Percentiles rank a stretch among this genome's conserved stretches.
phyloP scores from a whole-genome alignment of 441 rosid species.

The Iberis amara region DNA sequence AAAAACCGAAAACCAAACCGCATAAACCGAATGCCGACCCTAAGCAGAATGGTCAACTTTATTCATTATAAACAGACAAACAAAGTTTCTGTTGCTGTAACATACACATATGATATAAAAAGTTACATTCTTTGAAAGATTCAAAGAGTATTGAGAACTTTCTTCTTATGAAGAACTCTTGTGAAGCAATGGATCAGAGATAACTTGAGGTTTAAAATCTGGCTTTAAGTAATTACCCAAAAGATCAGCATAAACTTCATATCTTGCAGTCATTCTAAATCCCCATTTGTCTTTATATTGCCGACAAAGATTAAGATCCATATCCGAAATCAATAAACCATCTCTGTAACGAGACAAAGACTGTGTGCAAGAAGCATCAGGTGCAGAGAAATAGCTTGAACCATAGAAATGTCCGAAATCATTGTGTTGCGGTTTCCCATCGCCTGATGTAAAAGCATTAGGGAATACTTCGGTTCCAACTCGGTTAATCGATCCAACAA shows the following conservation, averaged over 20 bases:
- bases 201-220: slow-evolving; percentile 67
- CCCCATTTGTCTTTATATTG: slow-evolving; percentile 97
- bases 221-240: slow-evolving; percentile 56
- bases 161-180: slow-evolving; percentile 42
- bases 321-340: slow-evolving; percentile 73
- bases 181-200: slow-evolving; percentile 67
- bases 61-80: slow-evolving; percentile 15
- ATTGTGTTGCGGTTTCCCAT: slow-evolving; percentile 73
- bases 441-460: slow-evolving; percentile 91
- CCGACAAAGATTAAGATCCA: slow-evolving; percentile 91
- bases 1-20: no score
- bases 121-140: slow-evolving; percentile 15
- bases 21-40: no score
- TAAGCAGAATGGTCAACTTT: neutral
- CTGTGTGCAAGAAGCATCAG: slow-evolving; percentile 91
- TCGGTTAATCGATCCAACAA: slow-evolving; percentile 86
- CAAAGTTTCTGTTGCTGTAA: neutral
- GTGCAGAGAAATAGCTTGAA: slow-evolving; percentile 86
- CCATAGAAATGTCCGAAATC: slow-evolving; percentile 92
- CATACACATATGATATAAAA: slow-evolving; percentile 4
- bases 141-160: neutral
- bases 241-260: slow-evolving; percentile 59
- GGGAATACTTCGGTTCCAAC: slow-evolving; percentile 96
- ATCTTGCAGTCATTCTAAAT: slow-evolving; percentile 83
- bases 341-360: slow-evolving; percentile 72